Percentiles rank a stretch among this genome's conserved stretches.
Evolutionary conservation across 2,329 filamentous ascomycete species (phyloP).

Genomic region (Aphanoascus verrucosus): DNA sequence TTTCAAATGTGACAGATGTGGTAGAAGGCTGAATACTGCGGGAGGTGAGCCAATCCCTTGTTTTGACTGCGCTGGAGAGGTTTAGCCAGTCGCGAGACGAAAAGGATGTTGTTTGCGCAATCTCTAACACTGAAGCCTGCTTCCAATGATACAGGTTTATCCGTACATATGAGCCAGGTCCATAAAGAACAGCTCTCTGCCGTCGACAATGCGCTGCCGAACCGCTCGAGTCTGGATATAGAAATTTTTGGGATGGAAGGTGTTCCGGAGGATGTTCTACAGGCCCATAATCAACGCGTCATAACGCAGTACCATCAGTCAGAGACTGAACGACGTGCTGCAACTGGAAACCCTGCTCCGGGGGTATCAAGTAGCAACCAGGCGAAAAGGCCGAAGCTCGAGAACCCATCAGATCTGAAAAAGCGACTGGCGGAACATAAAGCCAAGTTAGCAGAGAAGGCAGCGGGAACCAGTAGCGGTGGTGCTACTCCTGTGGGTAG

Average conservation of each 20-base stretch:
- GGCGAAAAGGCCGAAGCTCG: slow-evolving; percentile 58
- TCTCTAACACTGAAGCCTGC: not conserved
- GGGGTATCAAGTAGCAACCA: slow-evolving; percentile 41
- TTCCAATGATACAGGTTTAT: slow-evolving; percentile 53
- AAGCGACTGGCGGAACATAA: slow-evolving; percentile 68
- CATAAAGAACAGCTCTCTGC: slow-evolving; percentile 83
- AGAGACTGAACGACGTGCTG: slow-evolving; percentile 68
- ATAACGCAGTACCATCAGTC: slow-evolving; percentile 74
- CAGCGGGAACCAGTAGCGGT: slow-evolving; percentile 46
- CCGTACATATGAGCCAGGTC: slow-evolving; percentile 95
- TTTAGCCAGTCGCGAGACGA: slow-evolving; percentile 7
- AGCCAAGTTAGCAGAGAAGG: slow-evolving; percentile 51
- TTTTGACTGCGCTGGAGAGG: not conserved
- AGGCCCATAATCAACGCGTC: slow-evolving; percentile 77
- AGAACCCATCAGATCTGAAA: slow-evolving; percentile 67
- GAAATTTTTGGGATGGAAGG: slow-evolving; percentile 99
- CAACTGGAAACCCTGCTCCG: slow-evolving; percentile 72
- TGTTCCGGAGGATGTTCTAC: slow-evolving; percentile 73
- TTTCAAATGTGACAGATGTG: slow-evolving; percentile 92
- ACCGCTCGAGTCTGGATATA: slow-evolving; percentile 72
- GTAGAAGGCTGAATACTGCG: slow-evolving; percentile 78
- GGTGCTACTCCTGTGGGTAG: slow-evolving; percentile 47
- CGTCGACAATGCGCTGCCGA: slow-evolving; percentile 86
- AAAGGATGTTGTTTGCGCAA: too few species aligned
- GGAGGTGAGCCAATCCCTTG: slow-evolving; percentile 54